phyloP scores from a whole-genome alignment of 2,329 filamentous ascomycete genomes.

The Claviceps spartinae region DNA sequence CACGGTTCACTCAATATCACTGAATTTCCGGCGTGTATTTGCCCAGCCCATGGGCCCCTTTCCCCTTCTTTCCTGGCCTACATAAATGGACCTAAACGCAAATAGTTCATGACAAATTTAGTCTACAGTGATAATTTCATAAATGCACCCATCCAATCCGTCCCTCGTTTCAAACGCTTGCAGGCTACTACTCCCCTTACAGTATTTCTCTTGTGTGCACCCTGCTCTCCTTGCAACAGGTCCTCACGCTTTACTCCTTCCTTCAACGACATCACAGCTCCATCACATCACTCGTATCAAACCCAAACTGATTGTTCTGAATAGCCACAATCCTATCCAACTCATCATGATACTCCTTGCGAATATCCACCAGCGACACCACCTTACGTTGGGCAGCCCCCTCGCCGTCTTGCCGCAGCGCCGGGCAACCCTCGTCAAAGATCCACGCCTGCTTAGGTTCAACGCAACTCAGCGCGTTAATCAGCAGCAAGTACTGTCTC shows the following conservation, averaged over 20 bases:
- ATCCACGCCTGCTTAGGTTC: constrained; percentile 71
- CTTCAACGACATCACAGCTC: constrained; percentile 22
- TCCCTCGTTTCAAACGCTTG: not conserved
- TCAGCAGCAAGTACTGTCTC: constrained; percentile 74
- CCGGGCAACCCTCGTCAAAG: constrained; percentile 26
- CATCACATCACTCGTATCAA: constrained; percentile 44
- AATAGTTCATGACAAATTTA: not conserved
- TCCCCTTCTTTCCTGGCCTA: too few relatives aligned
- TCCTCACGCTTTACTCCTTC: not conserved
- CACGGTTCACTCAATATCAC: constrained; percentile 9
- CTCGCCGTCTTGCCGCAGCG: constrained; percentile 11
- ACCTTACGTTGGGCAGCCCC: constrained; percentile 50
- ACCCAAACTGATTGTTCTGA: constrained; percentile 78
- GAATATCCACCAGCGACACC: constrained; percentile 72
- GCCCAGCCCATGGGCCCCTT: constrained; percentile 7
- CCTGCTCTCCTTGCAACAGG: not conserved
- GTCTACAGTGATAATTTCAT: not conserved
- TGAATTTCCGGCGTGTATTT: constrained; percentile 12
- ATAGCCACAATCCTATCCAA: constrained; percentile 80
- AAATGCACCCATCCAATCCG: not conserved
- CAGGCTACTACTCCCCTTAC: too few relatives aligned
- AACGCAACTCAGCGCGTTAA: constrained; percentile 85
- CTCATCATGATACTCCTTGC: constrained; percentile 81
- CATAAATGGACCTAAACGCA: too few relatives aligned
- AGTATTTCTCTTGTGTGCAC: not conserved